These are phyloP conservation scores for Cryomyces minteri DNA, from an alignment of 495 filamentous ascomycete genomes.

Conservation along the genomic window DNA sequence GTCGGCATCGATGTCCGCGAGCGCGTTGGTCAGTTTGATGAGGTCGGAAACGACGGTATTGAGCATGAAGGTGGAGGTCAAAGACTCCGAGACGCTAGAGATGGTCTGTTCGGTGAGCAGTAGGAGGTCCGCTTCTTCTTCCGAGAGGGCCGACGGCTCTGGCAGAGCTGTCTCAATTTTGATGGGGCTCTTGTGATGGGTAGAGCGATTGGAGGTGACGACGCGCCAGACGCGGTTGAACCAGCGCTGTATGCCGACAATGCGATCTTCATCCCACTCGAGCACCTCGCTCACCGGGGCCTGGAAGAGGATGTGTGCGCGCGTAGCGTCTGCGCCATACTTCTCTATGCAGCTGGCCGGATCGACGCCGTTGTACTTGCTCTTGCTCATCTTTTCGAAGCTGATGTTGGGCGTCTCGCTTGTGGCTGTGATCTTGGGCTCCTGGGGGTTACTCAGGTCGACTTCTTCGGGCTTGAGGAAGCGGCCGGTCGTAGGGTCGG, in stretches of 20 bases:
- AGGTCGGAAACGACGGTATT: constrained; percentile 73
- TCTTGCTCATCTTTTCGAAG: constrained; percentile 94
- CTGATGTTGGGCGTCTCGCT: constrained; percentile 37
- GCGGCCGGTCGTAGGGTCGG: constrained; percentile 51
- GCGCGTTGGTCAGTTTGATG: constrained; percentile 55
- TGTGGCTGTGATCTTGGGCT: constrained; percentile 40
- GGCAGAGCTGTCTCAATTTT: not conserved
- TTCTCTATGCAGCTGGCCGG: constrained; percentile 47
- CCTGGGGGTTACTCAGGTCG: constrained; percentile 31
- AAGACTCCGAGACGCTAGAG: constrained; percentile 43
- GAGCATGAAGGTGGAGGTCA: constrained; percentile 49
- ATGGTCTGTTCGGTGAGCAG: constrained; percentile 48
- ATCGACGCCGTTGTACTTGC: constrained; percentile 86
- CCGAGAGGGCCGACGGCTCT: constrained; percentile 6
- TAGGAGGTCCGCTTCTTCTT: constrained; percentile 39
- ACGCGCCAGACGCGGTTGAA: constrained; percentile 44
- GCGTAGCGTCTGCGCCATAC: constrained; percentile 68
- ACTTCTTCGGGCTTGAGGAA: constrained; percentile 68
- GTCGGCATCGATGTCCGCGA: constrained; percentile 22
- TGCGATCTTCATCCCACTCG: constrained; percentile 76
- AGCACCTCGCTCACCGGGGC: constrained; percentile 67
- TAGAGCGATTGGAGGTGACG: constrained; percentile 12
- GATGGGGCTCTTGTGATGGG: not conserved
- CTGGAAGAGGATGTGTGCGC: constrained; percentile 75
- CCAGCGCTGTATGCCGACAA: constrained; percentile 67